Base-by-base conservation (phyloP, 768 basidiomycete species). In the Suillus occidentalis region DNA sequence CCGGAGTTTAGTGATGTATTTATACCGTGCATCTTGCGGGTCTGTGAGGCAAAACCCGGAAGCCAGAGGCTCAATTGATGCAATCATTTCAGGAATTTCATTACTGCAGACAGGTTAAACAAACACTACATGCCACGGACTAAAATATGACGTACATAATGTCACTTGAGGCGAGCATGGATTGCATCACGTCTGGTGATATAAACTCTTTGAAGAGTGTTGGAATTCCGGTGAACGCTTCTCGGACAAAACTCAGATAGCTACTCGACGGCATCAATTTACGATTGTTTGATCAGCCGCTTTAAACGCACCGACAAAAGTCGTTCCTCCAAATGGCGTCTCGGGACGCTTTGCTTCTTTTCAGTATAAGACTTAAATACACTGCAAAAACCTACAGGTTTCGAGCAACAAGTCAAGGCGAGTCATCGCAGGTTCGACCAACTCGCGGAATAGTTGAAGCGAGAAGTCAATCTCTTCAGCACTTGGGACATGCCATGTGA, bases 301-400 rank as follows among this genome's bases (percentile, higher is more conserved):
- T 40, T 63, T 39, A 55, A 37, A 77, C 82, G 47, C 39, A 88
- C 84, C 92, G 85, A 78, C 93, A 95, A 72, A 95, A 93, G 67
- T 95, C 91, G 74, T 93, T 94, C 14, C 89, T 83, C 93, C 93
- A 95, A 18, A 83, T 67, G 18, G 84, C 83, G 73, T 90, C 84
- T 25, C 87, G 83, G 34, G 77, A 69, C 50, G 81, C 34, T 65
- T 14, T 57, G 7, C 12, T 60, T 2, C n/a, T 42, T 58, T 57
- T 58, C 34, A 47, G 55, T 56, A 36, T 65, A 63, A 55, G 63
- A 6, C 20, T 6, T 20, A 36, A 60, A 14, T 25, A n/a, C 58
- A 14, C 6, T 34, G 36, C 47, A 58, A 42, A 61, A 13, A 78
- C 79, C 25, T 74, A 85, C 85, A 84, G 55, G 80, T 78, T 49